Evolutionary conservation across 305 asterid genomes (phyloP).

Genomic region (Solanum hybrid): DNA sequence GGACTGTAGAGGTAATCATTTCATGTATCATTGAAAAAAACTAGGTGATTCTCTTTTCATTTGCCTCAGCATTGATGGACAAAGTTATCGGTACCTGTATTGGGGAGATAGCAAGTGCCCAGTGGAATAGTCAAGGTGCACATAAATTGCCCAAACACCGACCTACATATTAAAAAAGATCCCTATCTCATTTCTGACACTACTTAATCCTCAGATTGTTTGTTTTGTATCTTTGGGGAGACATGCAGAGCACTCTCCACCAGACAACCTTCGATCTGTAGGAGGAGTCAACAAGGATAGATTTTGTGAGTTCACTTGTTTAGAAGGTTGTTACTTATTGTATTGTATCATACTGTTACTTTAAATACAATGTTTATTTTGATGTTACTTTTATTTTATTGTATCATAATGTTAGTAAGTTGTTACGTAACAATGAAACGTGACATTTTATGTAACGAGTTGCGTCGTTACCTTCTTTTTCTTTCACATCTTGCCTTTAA

Average conservation of each 20-base stretch:
- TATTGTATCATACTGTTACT: neutral
- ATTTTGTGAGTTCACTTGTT: neutral
- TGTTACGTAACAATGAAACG: neutral
- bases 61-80: neutral
- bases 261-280: neutral
- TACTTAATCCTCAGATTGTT: neutral
- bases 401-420: neutral
- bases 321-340: neutral
- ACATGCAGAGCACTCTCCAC: neutral
- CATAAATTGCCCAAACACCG: neutral
- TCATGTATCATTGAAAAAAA: neutral
- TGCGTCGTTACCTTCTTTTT: neutral
- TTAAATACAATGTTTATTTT: neutral
- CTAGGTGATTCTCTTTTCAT: neutral
- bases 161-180: neutral
- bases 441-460: neutral
- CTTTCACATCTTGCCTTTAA: neutral
- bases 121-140: neutral
- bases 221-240: neutral
- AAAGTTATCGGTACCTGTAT: neutral
- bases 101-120: neutral
- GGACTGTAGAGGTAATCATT: neutral
- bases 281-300: neutral
- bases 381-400: neutral
- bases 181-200: neutral